Conservation (phyloP, 768 basidiomycete species). For the Butyriboletus loyo region DNA sequence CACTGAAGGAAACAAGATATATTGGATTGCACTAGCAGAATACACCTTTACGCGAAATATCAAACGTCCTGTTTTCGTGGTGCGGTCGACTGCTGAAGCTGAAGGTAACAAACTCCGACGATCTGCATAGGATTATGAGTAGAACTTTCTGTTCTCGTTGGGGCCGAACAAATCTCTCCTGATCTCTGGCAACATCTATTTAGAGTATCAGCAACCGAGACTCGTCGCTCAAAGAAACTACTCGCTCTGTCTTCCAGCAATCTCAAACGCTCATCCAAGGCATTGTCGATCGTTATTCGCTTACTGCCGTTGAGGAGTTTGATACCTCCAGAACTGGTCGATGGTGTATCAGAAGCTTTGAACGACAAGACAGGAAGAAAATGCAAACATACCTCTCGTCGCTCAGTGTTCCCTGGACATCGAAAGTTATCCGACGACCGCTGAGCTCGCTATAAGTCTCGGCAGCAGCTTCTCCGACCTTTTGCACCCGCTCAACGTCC, state of each 20-base stretch:
- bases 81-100: background rate
- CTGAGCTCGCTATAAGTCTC: conserved; percentile 73
- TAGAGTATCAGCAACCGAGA: background rate
- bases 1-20: background rate
- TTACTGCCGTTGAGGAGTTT: conserved; percentile 67
- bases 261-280: conserved; percentile 86
- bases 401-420: conserved; percentile 58
- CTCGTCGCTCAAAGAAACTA: background rate
- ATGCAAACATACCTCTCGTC: conserved; percentile 58
- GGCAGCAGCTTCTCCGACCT: conserved; percentile 64
- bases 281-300: conserved; percentile 91
- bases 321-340: conserved; percentile 76
- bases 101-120: background rate
- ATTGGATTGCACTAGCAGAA: background rate
- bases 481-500: conserved; percentile 58
- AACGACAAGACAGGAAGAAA: background rate
- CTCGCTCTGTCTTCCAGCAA: conserved; percentile 86
- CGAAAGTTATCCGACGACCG: conserved; percentile 58
- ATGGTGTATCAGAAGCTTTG: background rate
- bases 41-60: background rate
- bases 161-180: conserved; percentile 83
- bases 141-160: conserved; percentile 92
- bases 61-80: background rate
- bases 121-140: conserved; percentile 42
- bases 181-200: conserved; percentile 94